These are phyloP conservation scores for Perkinsus olseni DNA, from an alignment of 169 alveolate genomes.

Conservation along the genomic window DNA sequence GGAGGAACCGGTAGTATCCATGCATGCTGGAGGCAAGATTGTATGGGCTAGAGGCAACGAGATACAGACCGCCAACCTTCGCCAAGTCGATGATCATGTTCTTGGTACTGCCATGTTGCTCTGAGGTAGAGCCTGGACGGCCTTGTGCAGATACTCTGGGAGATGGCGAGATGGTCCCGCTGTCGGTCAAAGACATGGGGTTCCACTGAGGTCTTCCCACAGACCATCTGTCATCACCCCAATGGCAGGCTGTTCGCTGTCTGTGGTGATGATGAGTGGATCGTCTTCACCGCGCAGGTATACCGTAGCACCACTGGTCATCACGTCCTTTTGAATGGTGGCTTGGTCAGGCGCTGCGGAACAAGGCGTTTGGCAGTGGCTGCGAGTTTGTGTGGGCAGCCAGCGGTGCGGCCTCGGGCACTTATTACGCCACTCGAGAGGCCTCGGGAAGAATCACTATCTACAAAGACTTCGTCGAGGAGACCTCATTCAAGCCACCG, in stretches of 20 bases:
- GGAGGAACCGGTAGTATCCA: slow-evolving; percentile 88
- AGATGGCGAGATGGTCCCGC: slow-evolving; percentile 51
- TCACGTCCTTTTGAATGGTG: neutral
- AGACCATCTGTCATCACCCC: slow-evolving; percentile 79
- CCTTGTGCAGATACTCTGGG: slow-evolving; percentile 36
- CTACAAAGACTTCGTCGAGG: slow-evolving; percentile 64
- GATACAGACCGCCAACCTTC: slow-evolving; percentile 80
- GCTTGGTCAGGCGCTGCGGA: slow-evolving; percentile 59
- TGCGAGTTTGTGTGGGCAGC: slow-evolving; percentile 80
- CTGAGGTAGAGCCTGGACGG: neutral
- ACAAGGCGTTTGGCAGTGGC: slow-evolving; percentile 86
- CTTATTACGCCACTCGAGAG: slow-evolving; percentile 88
- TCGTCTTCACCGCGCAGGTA: slow-evolving; percentile 82
- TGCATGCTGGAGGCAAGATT: slow-evolving; percentile 67
- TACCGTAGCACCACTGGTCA: neutral
- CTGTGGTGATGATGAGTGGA: slow-evolving; percentile 94
- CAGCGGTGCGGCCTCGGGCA: slow-evolving; percentile 52
- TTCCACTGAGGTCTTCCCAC: slow-evolving; percentile 52
- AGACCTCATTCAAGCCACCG: slow-evolving; percentile 68
- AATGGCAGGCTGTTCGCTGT: slow-evolving; percentile 92
- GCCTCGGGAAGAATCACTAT: slow-evolving; percentile 63
- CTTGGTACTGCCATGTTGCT: neutral
- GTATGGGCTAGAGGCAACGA: slow-evolving; percentile 87
- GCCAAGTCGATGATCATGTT: slow-evolving; percentile 34
- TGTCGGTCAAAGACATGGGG: slow-evolving; percentile 71